Percentiles rank a stretch among this genome's conserved stretches.
Evolutionary conservation across 73 alveolate genomes (phyloP).

Genomic region (Paraurostyla sp.): DNA sequence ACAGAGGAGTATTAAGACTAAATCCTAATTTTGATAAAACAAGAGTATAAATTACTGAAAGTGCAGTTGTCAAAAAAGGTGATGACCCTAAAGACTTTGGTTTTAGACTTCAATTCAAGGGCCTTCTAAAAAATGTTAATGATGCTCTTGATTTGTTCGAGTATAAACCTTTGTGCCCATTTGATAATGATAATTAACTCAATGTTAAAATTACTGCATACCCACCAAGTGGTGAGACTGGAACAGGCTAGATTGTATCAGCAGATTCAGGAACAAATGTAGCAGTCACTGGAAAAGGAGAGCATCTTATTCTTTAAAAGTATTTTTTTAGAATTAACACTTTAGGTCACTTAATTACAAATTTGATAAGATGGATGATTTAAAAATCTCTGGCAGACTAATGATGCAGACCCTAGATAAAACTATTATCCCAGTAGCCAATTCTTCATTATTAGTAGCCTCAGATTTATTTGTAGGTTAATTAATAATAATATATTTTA

Average conservation of each 20-base stretch:
- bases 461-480: constrained; percentile 46
- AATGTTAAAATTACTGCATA: constrained; percentile 36
- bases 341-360: constrained; percentile 10
- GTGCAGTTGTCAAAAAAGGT: background rate
- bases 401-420: background rate
- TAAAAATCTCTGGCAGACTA: constrained; percentile 3
- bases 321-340: background rate
- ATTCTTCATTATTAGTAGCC: background rate
- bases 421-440: background rate
- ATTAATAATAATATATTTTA: background rate
- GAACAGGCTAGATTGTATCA: constrained; percentile 40
- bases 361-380: constrained; percentile 8
- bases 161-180: constrained; percentile 54
- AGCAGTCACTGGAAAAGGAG: constrained; percentile 12
- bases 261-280: constrained; percentile 51
- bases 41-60: background rate
- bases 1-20: constrained; percentile 13
- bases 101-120: constrained; percentile 4
- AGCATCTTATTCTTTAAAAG: constrained; percentile 31
- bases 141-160: constrained; percentile 34
- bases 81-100: background rate
- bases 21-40: background rate
- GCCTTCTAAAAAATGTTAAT: constrained; percentile 2
- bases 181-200: background rate
- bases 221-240: constrained; percentile 3